Evolutionary conservation across 2,329 filamentous ascomycete genomes (phyloP).

Genomic region (Cladophialophora bantiana): DNA sequence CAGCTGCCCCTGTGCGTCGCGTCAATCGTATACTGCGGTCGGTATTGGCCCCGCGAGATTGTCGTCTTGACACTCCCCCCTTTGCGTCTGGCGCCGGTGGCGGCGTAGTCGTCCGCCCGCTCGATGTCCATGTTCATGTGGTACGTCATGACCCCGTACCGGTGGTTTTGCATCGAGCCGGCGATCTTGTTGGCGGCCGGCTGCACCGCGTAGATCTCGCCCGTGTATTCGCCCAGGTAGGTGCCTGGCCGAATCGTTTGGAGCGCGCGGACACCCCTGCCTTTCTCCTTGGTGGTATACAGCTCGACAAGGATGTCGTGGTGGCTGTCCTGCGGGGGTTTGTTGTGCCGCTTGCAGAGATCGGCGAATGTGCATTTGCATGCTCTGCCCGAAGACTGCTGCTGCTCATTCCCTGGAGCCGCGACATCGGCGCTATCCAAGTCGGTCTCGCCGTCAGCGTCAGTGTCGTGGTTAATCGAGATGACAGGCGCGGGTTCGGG

Average conservation of each 20-base stretch:
- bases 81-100: neutral
- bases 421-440: neutral
- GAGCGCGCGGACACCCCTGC: constrained; percentile 34
- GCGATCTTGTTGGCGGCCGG: neutral
- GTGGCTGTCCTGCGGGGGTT: neutral
- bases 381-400: neutral
- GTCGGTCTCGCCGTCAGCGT: too few relatives aligned
- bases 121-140: constrained; percentile 1
- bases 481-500: neutral
- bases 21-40: constrained; percentile 23
- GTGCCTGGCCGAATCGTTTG: constrained; percentile 23
- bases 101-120: neutral
- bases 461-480: too few relatives aligned
- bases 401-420: neutral
- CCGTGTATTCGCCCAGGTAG: constrained; percentile 35
- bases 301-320: constrained; percentile 29
- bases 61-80: neutral
- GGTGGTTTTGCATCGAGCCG: neutral
- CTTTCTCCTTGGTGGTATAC: constrained; percentile 21
- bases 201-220: constrained; percentile 33
- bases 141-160: constrained; percentile 4
- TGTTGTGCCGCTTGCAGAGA: constrained; percentile 11
- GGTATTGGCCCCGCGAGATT: too few relatives aligned
- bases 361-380: constrained; percentile 31
- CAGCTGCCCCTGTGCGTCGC: constrained; percentile 34